Percentiles rank a stretch among this genome's conserved stretches.
phyloP scores from a whole-genome alignment of 768 basidiomycete genomes.

The Lepiota venenata region DNA sequence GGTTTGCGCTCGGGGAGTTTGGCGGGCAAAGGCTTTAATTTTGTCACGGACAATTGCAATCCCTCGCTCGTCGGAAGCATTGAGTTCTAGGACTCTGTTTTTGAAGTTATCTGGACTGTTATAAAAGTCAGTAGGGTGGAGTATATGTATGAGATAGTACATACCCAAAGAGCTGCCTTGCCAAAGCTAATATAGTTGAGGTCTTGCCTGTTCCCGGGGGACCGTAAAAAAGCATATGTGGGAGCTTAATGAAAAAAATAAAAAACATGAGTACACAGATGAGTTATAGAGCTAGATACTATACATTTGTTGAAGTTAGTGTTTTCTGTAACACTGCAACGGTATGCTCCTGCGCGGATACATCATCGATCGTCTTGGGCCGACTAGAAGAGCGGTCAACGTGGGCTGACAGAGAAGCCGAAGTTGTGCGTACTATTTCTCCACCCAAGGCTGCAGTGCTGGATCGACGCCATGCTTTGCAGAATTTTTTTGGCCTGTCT shows the following conservation, averaged over 20 bases:
- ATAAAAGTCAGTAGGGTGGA: neutral
- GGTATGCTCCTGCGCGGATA: slow-evolving; percentile 96
- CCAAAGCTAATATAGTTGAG: slow-evolving; percentile 92
- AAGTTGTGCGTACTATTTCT: slow-evolving; percentile 78
- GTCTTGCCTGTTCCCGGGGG: slow-evolving; percentile 99
- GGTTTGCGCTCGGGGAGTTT: slow-evolving; percentile 80
- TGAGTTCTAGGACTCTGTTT: slow-evolving; percentile 91
- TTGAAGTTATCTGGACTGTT: slow-evolving; percentile 90
- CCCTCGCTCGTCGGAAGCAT: slow-evolving; percentile 98
- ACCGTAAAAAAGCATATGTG: slow-evolving; percentile 99
- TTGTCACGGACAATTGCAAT: slow-evolving; percentile 97
- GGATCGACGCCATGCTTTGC: slow-evolving; percentile 50
- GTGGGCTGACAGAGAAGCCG: neutral
- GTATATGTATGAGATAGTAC: slow-evolving; percentile 16
- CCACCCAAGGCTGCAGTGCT: slow-evolving; percentile 89
- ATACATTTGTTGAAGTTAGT: slow-evolving; percentile 87
- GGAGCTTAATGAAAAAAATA: slow-evolving; percentile 55
- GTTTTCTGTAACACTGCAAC: slow-evolving; percentile 90
- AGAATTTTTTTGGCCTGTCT: slow-evolving; percentile 37
- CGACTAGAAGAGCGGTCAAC: slow-evolving; percentile 50
- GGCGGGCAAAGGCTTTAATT: slow-evolving; percentile 96
- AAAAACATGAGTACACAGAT: slow-evolving; percentile 12
- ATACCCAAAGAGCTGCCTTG: slow-evolving; percentile 93
- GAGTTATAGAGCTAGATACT: neutral
- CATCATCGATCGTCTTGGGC: slow-evolving; percentile 96